Evolutionary conservation across 2,329 filamentous ascomycete genomes (phyloP).

Genomic region (Albifimbria verrucaria): DNA sequence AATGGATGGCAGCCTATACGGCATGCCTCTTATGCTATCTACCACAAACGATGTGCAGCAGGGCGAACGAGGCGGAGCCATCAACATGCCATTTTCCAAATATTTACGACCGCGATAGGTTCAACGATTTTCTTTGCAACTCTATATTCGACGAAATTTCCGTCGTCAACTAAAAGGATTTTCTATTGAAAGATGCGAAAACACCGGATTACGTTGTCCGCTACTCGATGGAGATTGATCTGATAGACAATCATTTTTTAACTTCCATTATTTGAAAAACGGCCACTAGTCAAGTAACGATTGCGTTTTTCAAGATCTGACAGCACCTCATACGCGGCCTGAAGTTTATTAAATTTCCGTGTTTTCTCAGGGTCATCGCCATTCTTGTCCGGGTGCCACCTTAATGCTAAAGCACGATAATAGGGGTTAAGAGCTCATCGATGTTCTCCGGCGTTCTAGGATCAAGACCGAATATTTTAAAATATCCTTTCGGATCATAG

Average conservation of each 20-base stretch:
- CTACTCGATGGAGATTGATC: neutral
- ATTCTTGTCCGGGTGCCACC: neutral
- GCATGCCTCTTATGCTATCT: conserved; percentile 1
- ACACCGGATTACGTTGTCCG: neutral
- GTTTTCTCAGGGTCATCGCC: neutral
- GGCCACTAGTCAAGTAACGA: neutral
- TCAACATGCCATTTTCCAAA: neutral
- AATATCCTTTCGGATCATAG: neutral
- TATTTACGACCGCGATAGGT: neutral
- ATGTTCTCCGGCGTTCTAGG: neutral
- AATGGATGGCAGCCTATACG: neutral
- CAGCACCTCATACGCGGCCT: neutral
- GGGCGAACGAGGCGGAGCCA: neutral
- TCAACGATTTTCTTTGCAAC: neutral
- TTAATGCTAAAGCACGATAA: conserved; percentile 1
- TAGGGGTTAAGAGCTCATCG: neutral
- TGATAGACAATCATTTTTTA: neutral
- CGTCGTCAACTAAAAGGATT: neutral
- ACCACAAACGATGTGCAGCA: neutral
- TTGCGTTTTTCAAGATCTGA: neutral
- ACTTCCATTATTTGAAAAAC: neutral
- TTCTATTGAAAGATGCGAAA: neutral
- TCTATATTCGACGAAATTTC: neutral
- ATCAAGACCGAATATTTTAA: conserved; percentile 1
- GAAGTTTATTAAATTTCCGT: neutral